These are phyloP conservation scores for Paecilomyces sp. DNA, from an alignment of 2,329 filamentous ascomycete genomes.

Conservation along the genomic window DNA sequence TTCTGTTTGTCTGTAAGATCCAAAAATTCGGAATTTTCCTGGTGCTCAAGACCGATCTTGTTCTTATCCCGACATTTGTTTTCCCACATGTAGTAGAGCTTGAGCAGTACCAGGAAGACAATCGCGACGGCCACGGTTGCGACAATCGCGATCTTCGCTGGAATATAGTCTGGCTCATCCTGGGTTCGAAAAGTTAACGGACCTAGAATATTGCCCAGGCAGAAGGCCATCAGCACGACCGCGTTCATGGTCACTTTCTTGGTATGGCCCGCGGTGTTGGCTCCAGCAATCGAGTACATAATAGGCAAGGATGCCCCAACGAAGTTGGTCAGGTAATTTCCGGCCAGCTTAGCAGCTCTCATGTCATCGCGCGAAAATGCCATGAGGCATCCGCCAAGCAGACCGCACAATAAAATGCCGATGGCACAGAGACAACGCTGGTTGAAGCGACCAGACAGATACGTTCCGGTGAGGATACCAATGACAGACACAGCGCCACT, in stretches of 20 bases:
- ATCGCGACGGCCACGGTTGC: conserved; percentile 23
- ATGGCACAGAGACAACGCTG: conserved; percentile 34
- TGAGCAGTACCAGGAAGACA: conserved; percentile 15
- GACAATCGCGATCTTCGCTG: conserved; percentile 33
- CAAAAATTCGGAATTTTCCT: conserved; percentile 21
- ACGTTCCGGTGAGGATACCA: conserved; percentile 28
- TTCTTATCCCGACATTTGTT: conserved; percentile 20
- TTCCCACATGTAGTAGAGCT: conserved; percentile 20
- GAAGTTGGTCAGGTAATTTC: conserved; percentile 35
- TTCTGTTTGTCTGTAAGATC: conserved; percentile 27
- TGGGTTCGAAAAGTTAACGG: conserved; percentile 38
- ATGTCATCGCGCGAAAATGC: conserved; percentile 28
- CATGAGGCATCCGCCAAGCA: conserved; percentile 38
- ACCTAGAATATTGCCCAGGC: conserved; percentile 38
- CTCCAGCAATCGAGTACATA: conserved; percentile 33
- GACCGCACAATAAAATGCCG: conserved; percentile 31
- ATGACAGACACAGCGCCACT: conserved; percentile 34
- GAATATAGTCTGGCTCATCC: conserved; percentile 35
- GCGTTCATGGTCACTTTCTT: conserved; percentile 46
- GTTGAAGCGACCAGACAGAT: conserved; percentile 29
- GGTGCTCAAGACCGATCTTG: conserved; percentile 10
- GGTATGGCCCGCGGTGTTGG: conserved; percentile 42
- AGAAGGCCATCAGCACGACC: conserved; percentile 37
- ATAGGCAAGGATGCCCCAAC: conserved; percentile 33
- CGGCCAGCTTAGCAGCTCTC: conserved; percentile 30